Evolutionary conservation across 306 rosid genomes (phyloP), one percentile per base, ranked within the genome.

Genomic region (Sphenostylis stenocarpa): DNA sequence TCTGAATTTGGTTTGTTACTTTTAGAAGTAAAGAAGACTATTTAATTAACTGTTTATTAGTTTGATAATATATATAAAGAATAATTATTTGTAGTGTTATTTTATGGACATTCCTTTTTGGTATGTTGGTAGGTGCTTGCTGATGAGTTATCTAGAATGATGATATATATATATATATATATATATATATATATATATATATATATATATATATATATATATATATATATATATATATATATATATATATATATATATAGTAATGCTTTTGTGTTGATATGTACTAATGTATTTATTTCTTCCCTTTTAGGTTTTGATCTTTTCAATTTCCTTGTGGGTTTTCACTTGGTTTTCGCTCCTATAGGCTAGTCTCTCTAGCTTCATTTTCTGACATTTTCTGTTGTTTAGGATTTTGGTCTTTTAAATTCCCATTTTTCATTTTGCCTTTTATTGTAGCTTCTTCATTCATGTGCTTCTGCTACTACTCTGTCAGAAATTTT

Each of bases 21-120:
- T 61, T 24, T 70, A 58, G 82, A 17, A 77, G 80, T 56, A 36
- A 55, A 78, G 70, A 14, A 8, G 77, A 12, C 19, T 49, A 26
- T 45, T 1, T 49, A 23, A 43, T 1, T 47, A 64, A 38, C 20
- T 20, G 17, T 34, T 15, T 62, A 19, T 34, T 33, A 57, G 74
- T 55, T 55, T 39, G 45, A 71, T 70, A 41, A 41, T 41, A 41
- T 23, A 67, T 53, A 66, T 41, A 61, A 47, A 33, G 70, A 68
- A 68, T 58, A 64, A 75, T 38, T 60, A n/a, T 75, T 11, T 24
- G 0, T 76, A 64, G 72, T 75, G 26, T 39, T 58, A 3, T 60
- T 31, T 68, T 34, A 44, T 28, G 24, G 23, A 8, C 33, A 51
- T 80, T 52, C 29, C 61, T 17, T 17, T 65, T 65, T 9, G 49